Evolutionary conservation across 192 early-diverging fungal genomes (phyloP).

Genomic region (Diversispora epigaea): DNA sequence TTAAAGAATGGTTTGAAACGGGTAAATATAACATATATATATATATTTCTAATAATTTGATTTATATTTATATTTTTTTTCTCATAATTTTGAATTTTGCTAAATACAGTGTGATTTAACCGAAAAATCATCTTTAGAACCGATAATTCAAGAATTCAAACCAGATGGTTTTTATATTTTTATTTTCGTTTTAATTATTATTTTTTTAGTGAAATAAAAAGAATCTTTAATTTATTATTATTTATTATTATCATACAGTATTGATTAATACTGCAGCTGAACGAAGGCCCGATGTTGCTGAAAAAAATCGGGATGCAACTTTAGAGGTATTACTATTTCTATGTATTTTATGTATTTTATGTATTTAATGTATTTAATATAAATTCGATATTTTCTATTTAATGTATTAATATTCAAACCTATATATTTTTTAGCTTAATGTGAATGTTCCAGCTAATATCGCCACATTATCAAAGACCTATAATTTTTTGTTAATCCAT

Average conservation of each 20-base stretch:
- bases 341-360: neutral
- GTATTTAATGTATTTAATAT: neutral
- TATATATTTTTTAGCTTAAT: slow-evolving; percentile 56
- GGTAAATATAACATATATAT: too few species aligned
- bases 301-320: slow-evolving; percentile 57
- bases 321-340: slow-evolving; percentile 41
- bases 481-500: slow-evolving; percentile 68
- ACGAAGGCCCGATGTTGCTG: slow-evolving; percentile 79
- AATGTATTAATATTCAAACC: neutral
- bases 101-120: too few species aligned
- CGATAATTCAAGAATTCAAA: too few species aligned
- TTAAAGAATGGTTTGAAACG: too few species aligned
- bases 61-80: too few species aligned
- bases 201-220: too few species aligned
- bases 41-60: too few species aligned
- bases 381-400: neutral
- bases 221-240: too few species aligned
- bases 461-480: slow-evolving; percentile 49
- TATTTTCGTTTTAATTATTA: too few species aligned
- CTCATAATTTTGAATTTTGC: too few species aligned
- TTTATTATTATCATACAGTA: slow-evolving; percentile 32
- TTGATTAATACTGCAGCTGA: slow-evolving; percentile 88
- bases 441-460: slow-evolving; percentile 59
- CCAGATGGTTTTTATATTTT: too few species aligned
- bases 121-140: too few species aligned